phyloP scores from a whole-genome alignment of 2,329 filamentous ascomycete genomes.

The Nemania sp. region DNA sequence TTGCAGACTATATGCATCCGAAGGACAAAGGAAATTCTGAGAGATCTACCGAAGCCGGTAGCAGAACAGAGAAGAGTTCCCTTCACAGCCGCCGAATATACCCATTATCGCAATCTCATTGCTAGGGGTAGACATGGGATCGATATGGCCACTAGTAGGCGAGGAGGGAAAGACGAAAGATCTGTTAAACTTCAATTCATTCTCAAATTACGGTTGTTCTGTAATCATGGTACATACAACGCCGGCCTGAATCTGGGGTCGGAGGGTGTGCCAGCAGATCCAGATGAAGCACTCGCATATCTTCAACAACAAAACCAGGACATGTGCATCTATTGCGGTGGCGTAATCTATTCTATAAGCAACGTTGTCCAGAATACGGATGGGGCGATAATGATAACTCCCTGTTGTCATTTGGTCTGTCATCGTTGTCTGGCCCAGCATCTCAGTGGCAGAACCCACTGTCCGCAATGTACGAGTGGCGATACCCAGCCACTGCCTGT shows the following conservation, averaged over 20 bases:
- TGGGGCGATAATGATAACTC: neutral
- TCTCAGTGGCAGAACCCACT: neutral
- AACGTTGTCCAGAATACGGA: neutral
- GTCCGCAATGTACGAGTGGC: neutral
- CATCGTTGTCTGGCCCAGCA: neutral
- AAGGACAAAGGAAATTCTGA: neutral
- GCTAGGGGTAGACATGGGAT: neutral
- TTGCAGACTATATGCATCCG: slow-evolving; percentile 5
- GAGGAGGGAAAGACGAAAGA: neutral
- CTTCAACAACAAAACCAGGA: slow-evolving; percentile 4
- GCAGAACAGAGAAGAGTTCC: neutral
- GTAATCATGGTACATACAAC: slow-evolving; percentile 10
- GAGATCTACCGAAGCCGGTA: slow-evolving; percentile 3
- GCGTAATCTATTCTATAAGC: slow-evolving; percentile 1
- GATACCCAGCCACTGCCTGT: neutral
- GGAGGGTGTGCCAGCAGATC: neutral
- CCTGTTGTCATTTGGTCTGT: slow-evolving; percentile 5
- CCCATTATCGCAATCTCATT: slow-evolving; percentile 3
- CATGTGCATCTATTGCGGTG: slow-evolving; percentile 5
- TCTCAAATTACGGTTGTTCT: slow-evolving; percentile 34
- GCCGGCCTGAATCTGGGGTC: neutral
- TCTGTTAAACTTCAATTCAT: slow-evolving; percentile 25
- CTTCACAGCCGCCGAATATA: neutral
- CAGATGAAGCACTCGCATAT: slow-evolving; percentile 2
- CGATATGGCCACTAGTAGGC: slow-evolving; percentile 5